Base-by-base conservation (phyloP, 768 basidiomycete species). In the Amanita polypyramis region DNA sequence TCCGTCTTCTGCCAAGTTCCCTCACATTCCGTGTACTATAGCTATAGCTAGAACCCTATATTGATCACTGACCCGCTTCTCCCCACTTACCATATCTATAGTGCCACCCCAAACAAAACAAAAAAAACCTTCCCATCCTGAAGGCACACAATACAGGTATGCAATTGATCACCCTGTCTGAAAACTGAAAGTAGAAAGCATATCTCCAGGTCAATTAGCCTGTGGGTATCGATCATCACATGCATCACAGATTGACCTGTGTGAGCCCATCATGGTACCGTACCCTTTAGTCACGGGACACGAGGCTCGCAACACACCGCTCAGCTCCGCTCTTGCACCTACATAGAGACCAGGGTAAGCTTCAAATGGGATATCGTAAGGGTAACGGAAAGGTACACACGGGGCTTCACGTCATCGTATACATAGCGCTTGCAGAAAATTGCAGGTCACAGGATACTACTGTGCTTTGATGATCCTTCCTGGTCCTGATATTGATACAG, bases 281-380 rank as follows among this genome's bases (percentile, higher is more conserved):
- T n/a, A n/a, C n/a, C n/a, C n/a, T n/a, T 23, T 44, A 44, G 30
- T 42, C n/a, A 23, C 25, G 12, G 9, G 40, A 15, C 40, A 42
- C 40, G 40, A 42, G 40, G 40, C 40, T 42, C 40, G n/a, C 40
- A 42, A 42, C 27, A 25, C 40, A 25, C 40, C 40, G 40, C 40
- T 25, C 27, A 42, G 23, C 10, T 42, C 40, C 23, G 23, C 25
- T 11, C 40, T 12, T 38, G 37, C n/a, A 38, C 15, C 21, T 25
- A 21, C 14, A 15, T 23, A 17, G 32, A 44, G 43, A 44, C 43
- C 43, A 44, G 43, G 43, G 43, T 44, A 44, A 19, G 8, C 39
- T 21, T 40, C 42, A 30, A 44, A 17, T 17, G 32, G 42, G 42
- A 10, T 44, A 17, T 21, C 43, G 30, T 44, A 34, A 44, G 30